Evolutionary conservation across 1,139 yeast genomes (phyloP).

Genomic region (Kurtzmaniella quercitrusa): DNA sequence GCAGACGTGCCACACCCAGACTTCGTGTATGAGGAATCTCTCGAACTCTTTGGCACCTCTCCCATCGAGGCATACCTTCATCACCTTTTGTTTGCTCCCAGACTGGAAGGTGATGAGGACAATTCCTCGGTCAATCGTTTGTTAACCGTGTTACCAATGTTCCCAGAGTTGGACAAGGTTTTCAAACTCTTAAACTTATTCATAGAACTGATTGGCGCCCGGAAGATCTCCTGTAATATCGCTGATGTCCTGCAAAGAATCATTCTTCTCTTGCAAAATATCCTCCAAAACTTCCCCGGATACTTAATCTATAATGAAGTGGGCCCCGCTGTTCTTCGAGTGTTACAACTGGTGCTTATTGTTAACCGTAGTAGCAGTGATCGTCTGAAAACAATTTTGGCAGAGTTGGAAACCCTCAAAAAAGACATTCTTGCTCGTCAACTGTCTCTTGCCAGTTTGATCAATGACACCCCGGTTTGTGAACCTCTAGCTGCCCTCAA

Average conservation of each 20-base stretch:
- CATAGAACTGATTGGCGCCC: constrained; percentile 18
- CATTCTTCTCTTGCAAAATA: constrained; percentile 27
- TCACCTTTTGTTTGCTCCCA: not conserved
- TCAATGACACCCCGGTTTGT: constrained; percentile 13
- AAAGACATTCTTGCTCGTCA: constrained; percentile 31
- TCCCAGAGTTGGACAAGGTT: constrained; percentile 54
- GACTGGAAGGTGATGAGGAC: constrained; percentile 18
- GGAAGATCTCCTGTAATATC: constrained; percentile 21
- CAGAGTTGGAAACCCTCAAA: constrained; percentile 22
- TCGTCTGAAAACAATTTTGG: constrained; percentile 2
- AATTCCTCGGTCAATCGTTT: constrained; percentile 36
- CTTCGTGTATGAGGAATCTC: not conserved
- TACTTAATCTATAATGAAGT: constrained; percentile 36
- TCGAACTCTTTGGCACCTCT: not conserved
- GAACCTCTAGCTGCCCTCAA: constrained; percentile 2
- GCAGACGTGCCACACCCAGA: not conserved
- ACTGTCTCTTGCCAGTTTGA: constrained; percentile 29
- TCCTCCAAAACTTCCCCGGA: constrained; percentile 35
- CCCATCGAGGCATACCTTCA: constrained; percentile 1
- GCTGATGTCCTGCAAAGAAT: constrained; percentile 28
- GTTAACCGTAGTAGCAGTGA: not conserved
- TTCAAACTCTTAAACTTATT: constrained; percentile 34
- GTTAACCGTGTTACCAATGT: constrained; percentile 57
- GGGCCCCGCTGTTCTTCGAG: constrained; percentile 35
- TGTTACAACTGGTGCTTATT: constrained; percentile 13